phyloP scores from a whole-genome alignment of 768 basidiomycete species.

The Termitomyces sp. region DNA sequence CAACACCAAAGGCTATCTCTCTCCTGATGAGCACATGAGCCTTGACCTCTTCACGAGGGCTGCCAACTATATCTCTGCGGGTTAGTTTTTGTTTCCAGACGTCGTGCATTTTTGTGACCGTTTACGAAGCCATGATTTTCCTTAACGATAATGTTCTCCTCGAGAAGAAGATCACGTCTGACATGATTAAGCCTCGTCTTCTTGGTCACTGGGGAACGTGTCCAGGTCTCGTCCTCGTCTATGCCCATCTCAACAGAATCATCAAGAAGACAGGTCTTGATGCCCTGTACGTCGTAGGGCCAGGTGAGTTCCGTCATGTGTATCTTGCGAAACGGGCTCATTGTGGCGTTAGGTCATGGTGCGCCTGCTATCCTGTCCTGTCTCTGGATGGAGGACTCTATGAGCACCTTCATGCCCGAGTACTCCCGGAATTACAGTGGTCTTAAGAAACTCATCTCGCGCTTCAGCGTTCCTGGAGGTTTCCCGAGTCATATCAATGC shows the following conservation, averaged over 20 bases:
- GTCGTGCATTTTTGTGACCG: neutral
- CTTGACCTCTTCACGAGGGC: constrained; percentile 53
- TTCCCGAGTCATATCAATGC: constrained; percentile 82
- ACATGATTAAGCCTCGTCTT: constrained; percentile 77
- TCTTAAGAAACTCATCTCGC: constrained; percentile 61
- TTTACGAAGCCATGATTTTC: constrained; percentile 72
- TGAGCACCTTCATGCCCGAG: constrained; percentile 51
- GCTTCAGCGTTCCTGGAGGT: constrained; percentile 80
- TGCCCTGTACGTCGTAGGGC: constrained; percentile 76
- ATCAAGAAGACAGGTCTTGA: constrained; percentile 57
- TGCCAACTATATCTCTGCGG: constrained; percentile 67
- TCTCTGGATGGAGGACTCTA: constrained; percentile 81
- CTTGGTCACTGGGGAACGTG: constrained; percentile 86
- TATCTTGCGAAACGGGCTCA: neutral
- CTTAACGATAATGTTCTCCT: constrained; percentile 68
- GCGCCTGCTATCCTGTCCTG: constrained; percentile 85
- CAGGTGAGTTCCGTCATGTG: constrained; percentile 36
- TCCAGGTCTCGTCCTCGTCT: constrained; percentile 67
- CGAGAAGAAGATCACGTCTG: constrained; percentile 48
- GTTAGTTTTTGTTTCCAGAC: constrained; percentile 27
- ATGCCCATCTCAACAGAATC: constrained; percentile 66
- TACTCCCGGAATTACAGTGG: constrained; percentile 55
- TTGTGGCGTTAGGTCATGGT: constrained; percentile 52
- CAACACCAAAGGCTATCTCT: constrained; percentile 40
- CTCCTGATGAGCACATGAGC: constrained; percentile 44